Evolutionary conservation across 805 yeast species (phyloP).

Genomic region (Metschnikowia kunwiensis): DNA sequence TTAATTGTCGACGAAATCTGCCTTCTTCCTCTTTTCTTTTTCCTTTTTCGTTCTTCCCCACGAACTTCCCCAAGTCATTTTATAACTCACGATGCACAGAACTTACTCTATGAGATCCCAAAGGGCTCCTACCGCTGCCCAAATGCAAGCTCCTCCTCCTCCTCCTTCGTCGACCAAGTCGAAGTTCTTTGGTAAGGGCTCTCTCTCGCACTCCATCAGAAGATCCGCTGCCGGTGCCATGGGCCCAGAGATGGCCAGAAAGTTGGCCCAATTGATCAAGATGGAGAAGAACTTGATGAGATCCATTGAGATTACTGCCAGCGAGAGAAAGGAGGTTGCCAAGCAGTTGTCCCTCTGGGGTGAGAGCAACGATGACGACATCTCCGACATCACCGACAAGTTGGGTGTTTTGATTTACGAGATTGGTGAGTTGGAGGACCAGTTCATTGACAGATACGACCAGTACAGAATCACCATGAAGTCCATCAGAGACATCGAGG

Average conservation of each 20-base stretch:
- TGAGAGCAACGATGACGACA: slow-evolving; percentile 95
- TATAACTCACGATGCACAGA: slow-evolving; percentile 73
- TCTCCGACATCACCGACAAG: slow-evolving; percentile 94
- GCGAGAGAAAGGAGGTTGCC: slow-evolving; percentile 94
- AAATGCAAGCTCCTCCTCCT: slow-evolving; percentile 90
- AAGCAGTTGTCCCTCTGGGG: slow-evolving; percentile 98
- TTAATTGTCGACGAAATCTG: slow-evolving; percentile 1
- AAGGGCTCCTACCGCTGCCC: slow-evolving; percentile 97
- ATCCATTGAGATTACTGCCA: slow-evolving; percentile 86
- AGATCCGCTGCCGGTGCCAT: slow-evolving; percentile 80
- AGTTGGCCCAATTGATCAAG: slow-evolving; percentile 86
- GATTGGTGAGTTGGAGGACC: slow-evolving; percentile 97
- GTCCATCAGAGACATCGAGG: slow-evolving; percentile 93
- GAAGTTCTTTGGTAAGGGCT: slow-evolving; percentile 86
- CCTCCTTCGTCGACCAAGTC: slow-evolving; percentile 90
- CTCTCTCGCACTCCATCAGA: slow-evolving; percentile 57
- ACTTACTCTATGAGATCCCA: slow-evolving; percentile 93
- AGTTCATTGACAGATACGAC: slow-evolving; percentile 96
- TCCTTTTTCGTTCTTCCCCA: background rate
- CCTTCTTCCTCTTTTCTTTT: background rate
- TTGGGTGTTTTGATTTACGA: slow-evolving; percentile 93
- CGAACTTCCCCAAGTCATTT: background rate
- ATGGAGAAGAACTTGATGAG: slow-evolving; percentile 96
- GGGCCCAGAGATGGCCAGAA: slow-evolving; percentile 93
- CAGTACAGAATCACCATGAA: slow-evolving; percentile 95